Base-by-base conservation (phyloP, 495 filamentous ascomycete species). In the Penicillium verhagenii region DNA sequence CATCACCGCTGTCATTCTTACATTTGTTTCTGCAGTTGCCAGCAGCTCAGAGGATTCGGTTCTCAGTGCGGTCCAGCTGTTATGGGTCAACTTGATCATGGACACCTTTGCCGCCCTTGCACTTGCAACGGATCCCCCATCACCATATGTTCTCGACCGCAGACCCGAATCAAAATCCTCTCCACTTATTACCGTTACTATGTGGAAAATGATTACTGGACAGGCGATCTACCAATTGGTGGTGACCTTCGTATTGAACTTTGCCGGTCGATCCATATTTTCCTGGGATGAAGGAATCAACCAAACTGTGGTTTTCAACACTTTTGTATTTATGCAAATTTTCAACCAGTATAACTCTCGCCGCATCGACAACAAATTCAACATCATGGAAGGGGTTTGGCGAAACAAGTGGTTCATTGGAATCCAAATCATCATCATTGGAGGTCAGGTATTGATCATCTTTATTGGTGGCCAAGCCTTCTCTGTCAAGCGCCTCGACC, bases 181-280 rank as follows among this genome's bases (percentile, higher is more conserved):
- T 7, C 84, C 87, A 13, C 76, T 96, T 11, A 91, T 96, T 47
- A 91, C 83, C 9, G 65, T 84, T 28, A 88, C 83, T 16, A 95
- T 93, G 89, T 93, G 89, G 90, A 96, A 96, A 73, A 96, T 94
- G 89, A 93, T 96, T 46, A 79, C 91, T 52, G 90, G 90, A 16
- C 91, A 96, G 67, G 78, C 88, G 14, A 86, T 94, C 54, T 95
- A 86, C 64, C 89, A 95, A 65, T 75, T 96, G 21, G 77, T 82
- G n/a, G 86, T 96, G 6, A 91, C 87, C 0, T 78, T 95, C 21
- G 77, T 89, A 23, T 75, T 95, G 13, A 80, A 92, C 70, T 95
- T 93, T 69, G 86, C 80, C 23, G 91, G 91, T 4, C 53, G 54
- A 11, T 56, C 60, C 2, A 88, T 94, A 31, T 73, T 94, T 13